Base-by-base conservation (phyloP, 768 basidiomycete species). In the Mycena belliarum region DNA sequence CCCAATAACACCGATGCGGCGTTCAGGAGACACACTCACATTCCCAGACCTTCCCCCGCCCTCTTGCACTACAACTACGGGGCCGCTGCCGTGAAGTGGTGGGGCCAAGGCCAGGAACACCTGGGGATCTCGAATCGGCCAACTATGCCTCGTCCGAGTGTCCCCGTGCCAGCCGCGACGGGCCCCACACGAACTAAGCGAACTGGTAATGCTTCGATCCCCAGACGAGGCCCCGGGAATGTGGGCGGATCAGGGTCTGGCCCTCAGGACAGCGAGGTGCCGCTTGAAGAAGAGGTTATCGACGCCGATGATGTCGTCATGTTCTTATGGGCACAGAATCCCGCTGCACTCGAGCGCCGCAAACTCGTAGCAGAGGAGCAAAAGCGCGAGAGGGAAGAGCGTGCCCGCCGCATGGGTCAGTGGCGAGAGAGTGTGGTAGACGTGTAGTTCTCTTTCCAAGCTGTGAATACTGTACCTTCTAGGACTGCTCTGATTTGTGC, bases 1-100 rank as follows among this genome's bases (percentile, higher is more conserved):
- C 44, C 53, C 12, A 41, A 55, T 45, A 46, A 47, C 44, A 37
- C 24, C n/a, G 70, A 70, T 54, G 70, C 66, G 28, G 54, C 69
- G 49, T 69, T 70, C 64, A 63, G 37, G 59, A 65, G 53, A 57
- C 5, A 38, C 43, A 51, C 61, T 45, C 56, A 18, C 47, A 52
- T 56, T 29, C 55, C 59, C 25, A 68, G 65, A 60, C 70, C 66
- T 25, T 68, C 70, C n/a, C 63, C 62, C 43, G 46, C 69, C 12
- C 59, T 69, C 57, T 50, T 70, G 6, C 69, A 71, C 52, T 71
- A 71, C 60, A 68, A 67, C 48, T 71, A 70, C 52, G 70, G 70
- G 25, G 65, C 67, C 43, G 68, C 70, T 45, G 70, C 68, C 29
- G 61, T 71, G 29, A 65, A 62, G 56, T 58, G 54, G 38, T 71